Evolutionary conservation across 495 filamentous ascomycete species (phyloP), one percentile per base, ranked within the genome.

Genomic region (Penicillium coprophilum): DNA sequence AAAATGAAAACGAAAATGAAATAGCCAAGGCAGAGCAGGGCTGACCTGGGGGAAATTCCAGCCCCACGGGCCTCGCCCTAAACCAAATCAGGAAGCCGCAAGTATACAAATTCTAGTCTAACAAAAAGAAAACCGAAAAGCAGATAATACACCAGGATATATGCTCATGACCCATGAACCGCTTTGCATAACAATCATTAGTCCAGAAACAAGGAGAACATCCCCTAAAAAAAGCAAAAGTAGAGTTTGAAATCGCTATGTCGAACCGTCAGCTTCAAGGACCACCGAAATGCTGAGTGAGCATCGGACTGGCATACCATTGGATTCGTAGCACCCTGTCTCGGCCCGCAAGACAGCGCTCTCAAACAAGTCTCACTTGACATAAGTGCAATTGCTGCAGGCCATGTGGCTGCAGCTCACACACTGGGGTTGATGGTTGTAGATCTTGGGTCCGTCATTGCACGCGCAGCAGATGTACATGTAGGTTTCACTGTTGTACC

Each of bases 401-500:
- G 59, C 61, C 8, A 9, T 19, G 23, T 78, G 76, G 9, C 62
- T 0, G 61, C 76, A 78, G 4, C 30, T 39, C 1, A 73, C 60
- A 49, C 76, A 78, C 6, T 19, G 17, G 0, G 69, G 66, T 53
- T 78, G 69, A 28, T 47, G 17, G n/a, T 70, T 53, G 57, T 58
- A 77, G 20, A 74, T 51, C 49, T 78, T 77, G 0, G 76, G 76
- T 0, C 76, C 76, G 27, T 78, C 76, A 0, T 55, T 15, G 56
- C 76, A 78, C 1, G 55, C 3, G 63, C 76, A 78, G 65, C 76
- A 78, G 49, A 72, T 63, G 47, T 71, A 78, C 58, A 73, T 57
- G 46, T 66, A 57, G 2, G 60, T 57, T 2, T 39, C 13, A 15
- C 24, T 32, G 41, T 60, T 46, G 12, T 39, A 34, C 5, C 55